Base-by-base conservation (phyloP, 345 rosid genomes). In the Lepidium africanum region DNA sequence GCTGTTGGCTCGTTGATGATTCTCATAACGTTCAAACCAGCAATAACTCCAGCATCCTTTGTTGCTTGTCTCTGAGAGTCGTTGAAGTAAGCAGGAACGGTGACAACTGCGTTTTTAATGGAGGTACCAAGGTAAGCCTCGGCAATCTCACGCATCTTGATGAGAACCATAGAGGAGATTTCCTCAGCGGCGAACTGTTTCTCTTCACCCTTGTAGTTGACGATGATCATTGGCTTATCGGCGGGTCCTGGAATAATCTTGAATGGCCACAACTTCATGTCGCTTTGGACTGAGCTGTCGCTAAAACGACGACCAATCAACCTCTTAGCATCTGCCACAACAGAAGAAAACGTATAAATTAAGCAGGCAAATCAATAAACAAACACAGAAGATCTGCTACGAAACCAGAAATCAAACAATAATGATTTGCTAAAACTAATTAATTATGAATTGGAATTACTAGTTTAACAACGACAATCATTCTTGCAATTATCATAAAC, bases 1-100 rank as follows among this genome's bases (percentile, higher is more conserved):
- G 95, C 91, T 1, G 95, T 80, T 0, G 95, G 91, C 69, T 88
- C 91, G 33, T 88, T 88, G 63, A 87, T 87, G 27, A 87, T 86
- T 48, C 94, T 77, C 89, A 87, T 78, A 15, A 86, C 91, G 50
- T 87, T 87, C 37, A 87, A 78, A 48, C 94, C 94, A 13, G 89
- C 94, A 6, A 88, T 79, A n/a, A 84, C 89, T 54, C 94, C 87
- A 6, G 94, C 91, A 76, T 88, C 94, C 67, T 82, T 88, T 2
- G 94, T 88, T 1, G 94, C 94, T 52, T 88, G 87, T 72, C 94
- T 89, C 79, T 88, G 91, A 48, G 91, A 88, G 70, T 88, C 94
- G 67, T 88, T 88, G 81, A 88, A 88, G 82, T 78, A 79, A 15
- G 89, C 94, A 10, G 91, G 94, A 11, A 86, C 94, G 1, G 94